phyloP scores from a whole-genome alignment of 805 yeast genomes.

The Kockiozyma suomiensis region DNA sequence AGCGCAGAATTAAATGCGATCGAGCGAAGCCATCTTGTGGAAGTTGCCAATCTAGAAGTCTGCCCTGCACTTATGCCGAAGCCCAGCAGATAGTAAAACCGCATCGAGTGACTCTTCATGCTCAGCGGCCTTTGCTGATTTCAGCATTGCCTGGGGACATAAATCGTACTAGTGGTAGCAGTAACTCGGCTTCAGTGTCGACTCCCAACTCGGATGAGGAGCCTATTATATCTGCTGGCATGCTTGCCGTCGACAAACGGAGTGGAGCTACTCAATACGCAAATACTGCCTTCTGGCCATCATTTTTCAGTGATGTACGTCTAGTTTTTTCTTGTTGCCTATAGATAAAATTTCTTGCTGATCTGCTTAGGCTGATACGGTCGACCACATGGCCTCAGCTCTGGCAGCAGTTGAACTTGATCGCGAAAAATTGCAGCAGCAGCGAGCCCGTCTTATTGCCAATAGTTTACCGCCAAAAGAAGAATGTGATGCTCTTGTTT shows the following conservation, averaged over 20 bases:
- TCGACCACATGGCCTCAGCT: neutral
- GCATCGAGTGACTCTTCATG: neutral
- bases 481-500: constrained; percentile 12
- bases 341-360: neutral
- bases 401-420: constrained; percentile 6
- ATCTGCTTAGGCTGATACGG: neutral
- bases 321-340: too few species aligned
- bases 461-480: constrained; percentile 5
- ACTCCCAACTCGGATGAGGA: neutral
- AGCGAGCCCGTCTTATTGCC: neutral
- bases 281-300: constrained; percentile 21
- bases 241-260: constrained; percentile 11
- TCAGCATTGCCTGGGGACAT: too few species aligned
- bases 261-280: constrained; percentile 17
- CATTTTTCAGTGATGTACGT: constrained; percentile 19
- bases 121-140: too few species aligned
- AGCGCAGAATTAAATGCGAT: constrained; percentile 24
- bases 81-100: neutral
- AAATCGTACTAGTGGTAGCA: neutral
- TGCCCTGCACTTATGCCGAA: neutral
- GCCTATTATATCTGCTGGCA: constrained; percentile 5
- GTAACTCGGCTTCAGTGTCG: neutral
- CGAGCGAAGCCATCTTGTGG: constrained; percentile 15
- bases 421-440: neutral
- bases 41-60: neutral